Evolutionary conservation across 305 asterid species (phyloP), one percentile per base, ranked within the genome.

Genomic region (Salvia sclarea): DNA sequence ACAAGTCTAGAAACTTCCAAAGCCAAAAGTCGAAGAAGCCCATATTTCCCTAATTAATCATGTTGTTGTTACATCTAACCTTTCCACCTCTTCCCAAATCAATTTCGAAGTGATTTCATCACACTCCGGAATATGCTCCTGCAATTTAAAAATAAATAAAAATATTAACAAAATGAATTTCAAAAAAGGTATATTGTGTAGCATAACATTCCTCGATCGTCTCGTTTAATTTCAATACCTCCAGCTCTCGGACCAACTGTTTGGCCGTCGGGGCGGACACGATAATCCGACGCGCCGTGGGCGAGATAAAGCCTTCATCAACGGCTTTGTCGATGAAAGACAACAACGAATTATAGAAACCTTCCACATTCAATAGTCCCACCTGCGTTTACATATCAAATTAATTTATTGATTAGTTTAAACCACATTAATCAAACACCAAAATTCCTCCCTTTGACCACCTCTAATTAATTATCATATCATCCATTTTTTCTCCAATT

Each of bases 251-350:
- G 81, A 92, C 92, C 85, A 92, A 71, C 75, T 88, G 87, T 68
- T 86, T 84, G 61, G 98, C 89, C 1, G 96, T 85, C 22, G 95
- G 97, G 3, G 97, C 96, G 21, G 98, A 92, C 68, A 92, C 97
- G 52, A 92, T 86, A 40, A 92, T 92, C n/a, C 90, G 85, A 70
- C 98, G 97, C 4, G 97, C 89, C 4, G 74, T 85, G 0, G 97
- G 96, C 25, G 97, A 88, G 61, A 92, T 83, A 72, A 92, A 92
- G 79, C 98, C 98, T 88, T 92, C 98, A 77, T 92, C 98, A 47
- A 92, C 97, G 70, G 97, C 97, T 82, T 88, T 88, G 35, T 91
- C 97, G 22, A 91, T 77, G 57, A 91, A 91, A 38, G 82, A 80
- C 84, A 90, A 54, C 66, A 90, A 77, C 2, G 96, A 90, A 75